A percentile compares a stretch with the other conserved stretches of the same genome.
phyloP scores from a whole-genome alignment of 208 protist genomes.

The Trypanosoma platydactyli region DNA sequence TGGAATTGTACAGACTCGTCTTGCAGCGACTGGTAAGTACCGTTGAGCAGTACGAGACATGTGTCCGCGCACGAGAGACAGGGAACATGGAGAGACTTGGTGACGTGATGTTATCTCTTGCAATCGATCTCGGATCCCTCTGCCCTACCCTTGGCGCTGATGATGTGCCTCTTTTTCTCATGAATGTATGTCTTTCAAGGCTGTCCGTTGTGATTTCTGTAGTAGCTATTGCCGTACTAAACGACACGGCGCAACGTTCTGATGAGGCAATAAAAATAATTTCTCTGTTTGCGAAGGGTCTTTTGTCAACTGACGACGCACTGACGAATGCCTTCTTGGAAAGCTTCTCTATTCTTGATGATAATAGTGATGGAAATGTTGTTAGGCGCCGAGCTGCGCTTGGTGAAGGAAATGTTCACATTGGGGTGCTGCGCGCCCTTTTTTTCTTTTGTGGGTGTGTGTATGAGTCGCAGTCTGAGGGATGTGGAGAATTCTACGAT shows the following conservation, averaged over 20 bases:
- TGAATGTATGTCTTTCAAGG: slow-evolving; percentile 75
- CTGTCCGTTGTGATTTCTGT: slow-evolving; percentile 83
- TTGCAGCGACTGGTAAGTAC: slow-evolving; percentile 44
- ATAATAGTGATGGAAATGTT: slow-evolving; percentile 14
- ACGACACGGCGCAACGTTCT: slow-evolving; percentile 34
- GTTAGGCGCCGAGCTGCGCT: background rate
- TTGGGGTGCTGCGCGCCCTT: slow-evolving; percentile 74
- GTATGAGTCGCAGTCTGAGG: slow-evolving; percentile 57
- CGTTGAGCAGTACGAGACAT: slow-evolving; percentile 66
- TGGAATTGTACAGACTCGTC: slow-evolving; percentile 56
- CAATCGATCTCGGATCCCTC: slow-evolving; percentile 30
- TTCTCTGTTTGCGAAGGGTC: slow-evolving; percentile 55
- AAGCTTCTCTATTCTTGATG: slow-evolving; percentile 52
- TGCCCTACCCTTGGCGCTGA: slow-evolving; percentile 17
- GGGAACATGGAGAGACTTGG: slow-evolving; percentile 8
- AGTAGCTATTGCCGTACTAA: slow-evolving; percentile 72
- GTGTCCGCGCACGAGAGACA: slow-evolving; percentile 45
- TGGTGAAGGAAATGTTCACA: slow-evolving; percentile 42
- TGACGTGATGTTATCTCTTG: slow-evolving; percentile 44
- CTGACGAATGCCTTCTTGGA: slow-evolving; percentile 69
- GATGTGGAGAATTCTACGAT: slow-evolving; percentile 57
- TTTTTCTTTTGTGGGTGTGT: slow-evolving; percentile 86
- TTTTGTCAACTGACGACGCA: slow-evolving; percentile 57
- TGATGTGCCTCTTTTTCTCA: slow-evolving; percentile 55
- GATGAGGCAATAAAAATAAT: slow-evolving; percentile 64